Evolutionary conservation across 2,329 filamentous ascomycete species (phyloP), one percentile per base, ranked within the genome.

Genomic region (Sclerotinia trifoliorum): DNA sequence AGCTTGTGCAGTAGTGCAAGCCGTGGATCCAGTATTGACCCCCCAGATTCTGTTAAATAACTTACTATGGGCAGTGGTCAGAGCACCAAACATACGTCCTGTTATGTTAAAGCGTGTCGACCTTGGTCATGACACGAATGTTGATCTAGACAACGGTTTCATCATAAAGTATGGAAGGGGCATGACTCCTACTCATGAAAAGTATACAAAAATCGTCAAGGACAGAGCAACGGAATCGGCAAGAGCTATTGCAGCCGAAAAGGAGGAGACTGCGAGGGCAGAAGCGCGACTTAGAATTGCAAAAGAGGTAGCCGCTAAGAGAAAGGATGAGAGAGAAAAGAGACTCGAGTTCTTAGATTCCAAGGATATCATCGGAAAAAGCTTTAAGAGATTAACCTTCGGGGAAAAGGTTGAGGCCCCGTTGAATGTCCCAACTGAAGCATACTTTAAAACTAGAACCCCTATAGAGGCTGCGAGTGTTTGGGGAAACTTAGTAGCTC

Each of bases 61-160:
- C 58, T 62, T 62, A 51, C 39, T 62, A 26, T 62, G 63, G 63
- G 24, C n/a, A 48, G 52, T 66, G 35, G 21, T 66, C 35, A 57
- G 42, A 57, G 17, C 19, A 2, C 51, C 63, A 21, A 39, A 32
- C 0, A 19, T 26, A 35, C 26, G 29, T 32, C 51, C 49, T 21
- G 11, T 58, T 32, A 66, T 66, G 63, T 66, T 24, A 26, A 44
- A 58, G 26, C 49, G 63, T 48, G 49, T 66, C 8, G n/a, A 57
- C 6, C 21, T 26, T 8, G 63, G 52, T 17, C 32, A 26, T 21
- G 15, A 24, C 52, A 66, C 63, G 6, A 66, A 46, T 17, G 19
- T 58, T 24, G 63, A 66, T 44, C 11, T 66, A 26, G 63, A 66
- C 52, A 66, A 66, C 8, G 63, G 52, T 15, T 66, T 42, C 42